These are phyloP conservation scores for Salvia splendens DNA, from an alignment of 257 asterid species.

Conservation along the genomic window DNA sequence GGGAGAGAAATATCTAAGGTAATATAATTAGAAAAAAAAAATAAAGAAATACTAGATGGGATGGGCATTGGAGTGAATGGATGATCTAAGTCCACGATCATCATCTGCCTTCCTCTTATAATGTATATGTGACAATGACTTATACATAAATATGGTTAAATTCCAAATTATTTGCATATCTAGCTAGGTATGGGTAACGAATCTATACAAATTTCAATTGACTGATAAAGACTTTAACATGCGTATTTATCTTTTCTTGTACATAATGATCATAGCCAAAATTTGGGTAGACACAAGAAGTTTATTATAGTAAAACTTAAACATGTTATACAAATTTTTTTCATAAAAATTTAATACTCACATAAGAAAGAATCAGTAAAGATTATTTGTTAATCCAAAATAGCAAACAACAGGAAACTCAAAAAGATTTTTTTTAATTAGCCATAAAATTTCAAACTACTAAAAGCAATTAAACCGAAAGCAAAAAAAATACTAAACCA, in stretches of 20 bases:
- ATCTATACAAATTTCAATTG: not conserved
- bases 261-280: too few relatives aligned
- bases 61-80: slow-evolving; percentile 35
- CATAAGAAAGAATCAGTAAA: too few relatives aligned
- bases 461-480: too few relatives aligned
- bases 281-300: too few relatives aligned
- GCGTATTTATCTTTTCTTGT: not conserved
- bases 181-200: slow-evolving; percentile 31
- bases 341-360: too few relatives aligned
- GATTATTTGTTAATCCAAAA: too few relatives aligned
- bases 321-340: too few relatives aligned
- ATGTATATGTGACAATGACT: slow-evolving; percentile 8
- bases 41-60: slow-evolving; percentile 2
- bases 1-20: not conserved
- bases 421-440: too few relatives aligned
- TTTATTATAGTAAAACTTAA: too few relatives aligned
- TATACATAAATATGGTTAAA: slow-evolving; percentile 9
- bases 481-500: too few relatives aligned
- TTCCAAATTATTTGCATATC: slow-evolving; percentile 30
- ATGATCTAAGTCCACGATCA: slow-evolving; percentile 41
- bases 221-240: slow-evolving; percentile 21
- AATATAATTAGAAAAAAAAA: not conserved
- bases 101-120: slow-evolving; percentile 34
- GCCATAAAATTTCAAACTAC: too few relatives aligned
- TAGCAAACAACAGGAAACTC: too few relatives aligned